Evolutionary conservation across 495 filamentous ascomycete species (phyloP), one percentile per base, ranked within the genome.

Genomic region (Talaromyces liani): DNA sequence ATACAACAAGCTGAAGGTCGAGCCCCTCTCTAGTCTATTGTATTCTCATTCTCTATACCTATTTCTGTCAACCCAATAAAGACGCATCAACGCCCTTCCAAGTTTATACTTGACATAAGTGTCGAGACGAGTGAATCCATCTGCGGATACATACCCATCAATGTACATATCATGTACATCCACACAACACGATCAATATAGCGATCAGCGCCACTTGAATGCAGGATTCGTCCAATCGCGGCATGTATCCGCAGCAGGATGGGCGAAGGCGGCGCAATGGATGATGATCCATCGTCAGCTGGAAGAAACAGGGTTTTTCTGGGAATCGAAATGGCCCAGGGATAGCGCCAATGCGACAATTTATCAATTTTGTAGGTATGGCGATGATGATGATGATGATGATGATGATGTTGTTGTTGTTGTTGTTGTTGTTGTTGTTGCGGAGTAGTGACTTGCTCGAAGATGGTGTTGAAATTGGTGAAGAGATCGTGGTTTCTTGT

Each of bases 211-310:
- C 59, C 69, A 60, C 70, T 73, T 45, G 70, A 70, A 65, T 72
- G 68, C 62, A 75, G 74, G 36, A 77, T 73, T 57, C 70, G 68
- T 59, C 66, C 72, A 59, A 76, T 74, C 45, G 73, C 69, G 64
- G 65, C 61, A 65, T 74, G 72, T 33, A 74, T 47, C 20, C 67
- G 62, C 3, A 76, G 58, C 56, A 76, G 69, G 61, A 69, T 65
- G 34, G 68, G 63, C 24, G 67, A 73, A 41, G 72, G 73, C 6
- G 70, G 71, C 10, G 72, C 70, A 61, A 76, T 68, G 41, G 57
- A 71, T 64, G 25, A 27, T 27, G 25, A 27, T 27, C 3, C 3
- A 4, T 66, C 47, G 47, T 66, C 67, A 45, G 65, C 49, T 6
- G 68, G 70, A 54, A 72, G 25, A 33, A 63, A 64, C 65, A 9